These are phyloP conservation scores for Monosporascus sp. DNA, from an alignment of 2,329 filamentous ascomycete genomes.

Conservation along the genomic window DNA sequence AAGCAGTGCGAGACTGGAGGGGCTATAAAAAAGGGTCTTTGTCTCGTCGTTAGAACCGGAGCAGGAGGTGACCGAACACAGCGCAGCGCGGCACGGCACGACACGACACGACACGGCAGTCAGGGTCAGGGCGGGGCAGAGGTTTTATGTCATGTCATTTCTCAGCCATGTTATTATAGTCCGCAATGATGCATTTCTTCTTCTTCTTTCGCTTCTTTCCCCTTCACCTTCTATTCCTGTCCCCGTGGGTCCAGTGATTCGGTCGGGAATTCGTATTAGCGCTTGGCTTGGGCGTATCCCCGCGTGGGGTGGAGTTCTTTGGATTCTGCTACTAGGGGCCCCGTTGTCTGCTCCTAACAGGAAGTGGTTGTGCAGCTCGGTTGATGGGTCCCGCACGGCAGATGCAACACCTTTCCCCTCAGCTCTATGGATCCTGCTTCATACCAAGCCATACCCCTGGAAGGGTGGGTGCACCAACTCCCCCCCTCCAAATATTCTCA, in stretches of 20 bases:
- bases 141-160: slow-evolving; percentile 7
- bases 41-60: background rate
- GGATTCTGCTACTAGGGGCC: too few relatives aligned
- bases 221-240: slow-evolving; percentile 15
- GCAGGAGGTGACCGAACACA: background rate
- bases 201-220: slow-evolving; percentile 7
- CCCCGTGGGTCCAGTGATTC: background rate
- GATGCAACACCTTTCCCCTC: too few relatives aligned
- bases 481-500: background rate
- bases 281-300: background rate
- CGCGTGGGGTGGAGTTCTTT: too few relatives aligned
- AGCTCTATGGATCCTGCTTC: too few relatives aligned
- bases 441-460: too few relatives aligned
- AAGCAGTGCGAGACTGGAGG: too few relatives aligned
- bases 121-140: background rate
- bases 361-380: too few relatives aligned
- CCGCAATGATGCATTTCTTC: slow-evolving; percentile 21
- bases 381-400: too few relatives aligned
- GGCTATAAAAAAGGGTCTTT: background rate
- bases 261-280: slow-evolving; percentile 14
- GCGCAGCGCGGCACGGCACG: background rate
- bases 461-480: background rate
- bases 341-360: too few relatives aligned
- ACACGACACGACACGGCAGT: background rate
- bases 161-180: slow-evolving; percentile 24